phyloP scores from a whole-genome alignment of 129 eudicot genomes.

The Centrapalus pauciflorus region DNA sequence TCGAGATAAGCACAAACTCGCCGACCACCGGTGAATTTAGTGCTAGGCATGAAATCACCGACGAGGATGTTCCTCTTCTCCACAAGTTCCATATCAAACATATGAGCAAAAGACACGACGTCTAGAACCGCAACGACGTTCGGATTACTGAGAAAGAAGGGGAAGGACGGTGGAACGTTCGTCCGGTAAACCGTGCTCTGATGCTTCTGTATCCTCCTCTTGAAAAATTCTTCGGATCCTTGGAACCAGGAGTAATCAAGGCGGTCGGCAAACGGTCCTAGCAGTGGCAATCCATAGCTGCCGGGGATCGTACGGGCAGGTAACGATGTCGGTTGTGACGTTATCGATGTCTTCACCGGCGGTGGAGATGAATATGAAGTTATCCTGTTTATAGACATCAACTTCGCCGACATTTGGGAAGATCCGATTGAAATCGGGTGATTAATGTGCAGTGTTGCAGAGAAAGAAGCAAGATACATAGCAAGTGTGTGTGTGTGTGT shows the following conservation, averaged over 20 bases:
- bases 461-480: background rate
- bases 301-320: conserved; percentile 58
- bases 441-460: background rate
- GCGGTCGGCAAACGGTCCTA: conserved; percentile 55
- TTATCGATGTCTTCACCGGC: conserved; percentile 9
- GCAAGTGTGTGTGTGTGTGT: background rate
- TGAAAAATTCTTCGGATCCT: conserved; percentile 45
- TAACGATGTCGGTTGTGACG: conserved; percentile 14
- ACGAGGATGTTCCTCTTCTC: conserved; percentile 52
- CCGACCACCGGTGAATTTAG: conserved; percentile 46
- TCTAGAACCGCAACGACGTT: conserved; percentile 57
- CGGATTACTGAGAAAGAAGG: conserved; percentile 42
- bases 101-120: conserved; percentile 37
- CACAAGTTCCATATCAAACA: conserved; percentile 54
- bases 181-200: conserved; percentile 60
- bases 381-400: background rate
- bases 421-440: background rate
- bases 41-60: conserved; percentile 63
- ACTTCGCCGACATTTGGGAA: background rate
- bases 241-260: conserved; percentile 45
- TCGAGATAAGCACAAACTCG: conserved; percentile 59
- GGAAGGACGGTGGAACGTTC: conserved; percentile 70
- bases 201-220: conserved; percentile 35
- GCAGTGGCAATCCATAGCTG: conserved; percentile 41
- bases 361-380: conserved; percentile 15